phyloP scores from a whole-genome alignment of 2,329 filamentous ascomycete species.

The Trichoderma sp. region DNA sequence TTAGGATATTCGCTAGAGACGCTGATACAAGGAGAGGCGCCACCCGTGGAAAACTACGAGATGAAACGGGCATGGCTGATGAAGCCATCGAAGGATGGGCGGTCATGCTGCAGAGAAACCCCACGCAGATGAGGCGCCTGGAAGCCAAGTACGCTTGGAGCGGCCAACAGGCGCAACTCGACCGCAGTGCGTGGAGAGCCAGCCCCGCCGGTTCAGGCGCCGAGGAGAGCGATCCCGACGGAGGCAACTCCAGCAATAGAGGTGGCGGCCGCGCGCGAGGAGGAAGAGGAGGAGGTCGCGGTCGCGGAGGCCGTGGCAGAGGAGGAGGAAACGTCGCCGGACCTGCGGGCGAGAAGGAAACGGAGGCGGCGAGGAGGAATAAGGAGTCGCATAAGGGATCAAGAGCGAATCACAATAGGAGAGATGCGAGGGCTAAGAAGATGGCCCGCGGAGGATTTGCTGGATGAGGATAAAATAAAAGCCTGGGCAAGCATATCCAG shows the following conservation, averaged over 20 bases:
- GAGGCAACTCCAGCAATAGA: conserved; percentile 45
- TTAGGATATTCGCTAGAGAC: conserved; percentile 72
- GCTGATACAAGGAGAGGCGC: conserved; percentile 68
- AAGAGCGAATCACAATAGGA: conserved; percentile 82
- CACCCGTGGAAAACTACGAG: conserved; percentile 65
- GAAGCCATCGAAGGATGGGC: conserved; percentile 95
- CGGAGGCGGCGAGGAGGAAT: conserved; percentile 68
- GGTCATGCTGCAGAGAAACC: conserved; percentile 78
- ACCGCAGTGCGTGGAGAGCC: conserved; percentile 66
- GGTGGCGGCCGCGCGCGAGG: conserved; percentile 52
- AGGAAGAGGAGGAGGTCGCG: conserved; percentile 39
- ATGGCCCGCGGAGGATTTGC: conserved; percentile 59
- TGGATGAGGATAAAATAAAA: conserved; percentile 35
- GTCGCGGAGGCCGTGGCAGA: conserved; percentile 52
- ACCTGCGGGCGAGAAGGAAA: conserved; percentile 69
- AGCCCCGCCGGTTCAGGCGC: conserved; percentile 58
- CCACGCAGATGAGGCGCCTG: conserved; percentile 67
- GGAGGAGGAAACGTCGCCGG: conserved; percentile 64
- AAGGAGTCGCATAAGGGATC: conserved; percentile 85
- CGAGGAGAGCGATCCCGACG: conserved; percentile 59
- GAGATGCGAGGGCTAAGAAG: conserved; percentile 70
- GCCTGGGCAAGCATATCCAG: neutral
- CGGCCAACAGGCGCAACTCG: conserved; percentile 67
- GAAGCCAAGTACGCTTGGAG: conserved; percentile 72
- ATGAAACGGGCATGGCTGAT: conserved; percentile 85